Base-by-base conservation (phyloP, 129 eudicot genomes). In the Arctium minus region DNA sequence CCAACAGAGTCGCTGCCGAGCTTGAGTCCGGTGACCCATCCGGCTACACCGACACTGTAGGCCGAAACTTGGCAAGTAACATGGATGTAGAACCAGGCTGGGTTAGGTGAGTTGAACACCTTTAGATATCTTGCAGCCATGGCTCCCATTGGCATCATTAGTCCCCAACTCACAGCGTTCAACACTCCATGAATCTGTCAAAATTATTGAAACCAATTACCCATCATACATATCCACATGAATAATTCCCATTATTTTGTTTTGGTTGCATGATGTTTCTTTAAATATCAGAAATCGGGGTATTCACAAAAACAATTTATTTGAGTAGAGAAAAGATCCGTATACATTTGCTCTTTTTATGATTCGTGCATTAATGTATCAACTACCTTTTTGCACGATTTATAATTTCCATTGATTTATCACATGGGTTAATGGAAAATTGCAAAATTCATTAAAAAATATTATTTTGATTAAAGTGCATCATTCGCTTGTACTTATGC, bases 31-130 rank as follows among this genome's bases (percentile, higher is more conserved):
- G 92, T 93, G 32, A 77, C 99, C 97, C 97, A 96, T 11, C 97
- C 97, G 5, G 95, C 93, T 18, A 93, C 92, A 10, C 99, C 98
- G 1, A 93, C 78, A 27, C 87, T 67, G 74, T 96, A 96, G 86
- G 97, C 99, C 1, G 96, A 90, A 15, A 88, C 75, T 84, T 96
- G 99, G 84, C 98, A 93, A 1, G 91, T 64, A 13, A 88, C 90
- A 62, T 96, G 99, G 10, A 96, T 75, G 90, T 96, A 96, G 77
- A 93, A 96, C 99, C 99, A 96, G 64, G 97, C 97, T 37, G 99
- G 99, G 83, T 90, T 86, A 8, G 95, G 91, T 38, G 89, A 64
- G 77, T 91, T 87, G 88, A 96, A 96, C 68, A 96, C 98, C 87
- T 86, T 96, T 86, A 96, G 68, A 74, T 93, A 93, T 85, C 98